Evolutionary conservation across 108 stramenopile species (phyloP).

Genomic region (Cyclostephanos invisitatus): DNA sequence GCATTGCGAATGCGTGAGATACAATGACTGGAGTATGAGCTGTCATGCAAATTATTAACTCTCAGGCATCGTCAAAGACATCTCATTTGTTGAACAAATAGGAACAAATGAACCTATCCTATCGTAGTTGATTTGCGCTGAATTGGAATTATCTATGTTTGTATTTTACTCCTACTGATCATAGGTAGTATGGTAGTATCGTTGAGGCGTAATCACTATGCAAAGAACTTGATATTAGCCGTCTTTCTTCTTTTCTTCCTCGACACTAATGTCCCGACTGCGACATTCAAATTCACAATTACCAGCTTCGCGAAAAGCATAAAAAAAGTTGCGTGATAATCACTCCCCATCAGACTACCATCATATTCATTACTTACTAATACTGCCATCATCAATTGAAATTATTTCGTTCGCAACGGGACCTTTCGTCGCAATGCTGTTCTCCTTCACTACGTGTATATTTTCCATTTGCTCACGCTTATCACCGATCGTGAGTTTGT

Average conservation of each 20-base stretch:
- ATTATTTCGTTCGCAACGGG: not conserved
- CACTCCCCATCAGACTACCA: not conserved
- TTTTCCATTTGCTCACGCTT: not conserved
- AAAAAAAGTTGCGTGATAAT: not conserved
- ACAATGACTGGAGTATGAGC: too few relatives aligned
- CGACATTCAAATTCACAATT: not conserved
- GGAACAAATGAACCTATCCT: too few relatives aligned
- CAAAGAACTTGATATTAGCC: not conserved
- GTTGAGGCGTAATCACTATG: too few relatives aligned
- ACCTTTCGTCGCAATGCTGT: not conserved
- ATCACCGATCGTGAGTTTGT: not conserved
- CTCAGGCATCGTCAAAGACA: too few relatives aligned
- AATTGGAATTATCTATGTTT: too few relatives aligned
- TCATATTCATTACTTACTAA: not conserved
- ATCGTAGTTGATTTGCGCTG: too few relatives aligned
- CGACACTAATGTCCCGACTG: not conserved
- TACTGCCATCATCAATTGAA: constrained; percentile 1
- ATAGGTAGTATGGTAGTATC: too few relatives aligned
- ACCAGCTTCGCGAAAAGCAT: not conserved
- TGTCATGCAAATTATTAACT: too few relatives aligned
- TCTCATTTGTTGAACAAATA: too few relatives aligned
- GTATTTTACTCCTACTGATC: too few relatives aligned
- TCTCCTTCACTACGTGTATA: not conserved
- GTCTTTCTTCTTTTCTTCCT: not conserved
- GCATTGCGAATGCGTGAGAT: too few relatives aligned